phyloP scores from a whole-genome alignment of 2,329 filamentous ascomycete genomes.

The Ophiostoma montium region DNA sequence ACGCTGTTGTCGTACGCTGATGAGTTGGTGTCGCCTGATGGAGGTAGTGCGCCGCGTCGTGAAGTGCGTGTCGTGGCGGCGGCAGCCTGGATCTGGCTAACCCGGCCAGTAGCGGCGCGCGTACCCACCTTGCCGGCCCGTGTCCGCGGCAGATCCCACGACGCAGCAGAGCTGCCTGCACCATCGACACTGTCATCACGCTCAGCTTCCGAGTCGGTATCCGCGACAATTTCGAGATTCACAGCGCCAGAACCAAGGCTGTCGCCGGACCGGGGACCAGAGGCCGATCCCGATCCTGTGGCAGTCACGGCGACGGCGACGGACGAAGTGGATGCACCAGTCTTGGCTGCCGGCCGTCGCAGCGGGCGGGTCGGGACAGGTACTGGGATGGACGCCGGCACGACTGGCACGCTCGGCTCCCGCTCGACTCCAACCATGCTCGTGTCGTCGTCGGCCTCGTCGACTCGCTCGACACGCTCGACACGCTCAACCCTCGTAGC shows the following conservation, averaged over 20 bases:
- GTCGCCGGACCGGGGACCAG: background rate
- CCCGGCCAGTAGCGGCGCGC: constrained; percentile 17
- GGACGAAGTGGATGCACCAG: background rate
- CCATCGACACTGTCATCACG: background rate
- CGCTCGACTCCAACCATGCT: background rate
- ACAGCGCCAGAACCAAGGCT: background rate
- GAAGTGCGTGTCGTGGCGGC: constrained; percentile 11
- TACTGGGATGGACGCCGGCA: background rate
- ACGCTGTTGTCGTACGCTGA: constrained; percentile 13
- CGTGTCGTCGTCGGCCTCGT: background rate
- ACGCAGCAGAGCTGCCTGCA: constrained; percentile 4
- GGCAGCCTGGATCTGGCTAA: constrained; percentile 11
- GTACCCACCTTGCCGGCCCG: constrained; percentile 21
- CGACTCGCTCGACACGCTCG: too few species aligned
- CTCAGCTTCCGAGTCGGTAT: constrained; percentile 15
- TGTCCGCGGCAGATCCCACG: constrained; percentile 16
- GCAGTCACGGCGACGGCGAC: background rate
- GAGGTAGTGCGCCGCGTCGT: background rate
- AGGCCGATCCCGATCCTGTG: background rate
- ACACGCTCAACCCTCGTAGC: too few species aligned
- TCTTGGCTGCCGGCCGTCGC: background rate
- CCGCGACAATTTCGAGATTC: constrained; percentile 2
- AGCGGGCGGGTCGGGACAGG: background rate
- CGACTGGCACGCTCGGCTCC: background rate
- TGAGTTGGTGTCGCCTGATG: background rate